These are phyloP conservation scores for Claviceps purpurea DNA, from an alignment of 2,329 filamentous ascomycete species.

Conservation along the genomic window DNA sequence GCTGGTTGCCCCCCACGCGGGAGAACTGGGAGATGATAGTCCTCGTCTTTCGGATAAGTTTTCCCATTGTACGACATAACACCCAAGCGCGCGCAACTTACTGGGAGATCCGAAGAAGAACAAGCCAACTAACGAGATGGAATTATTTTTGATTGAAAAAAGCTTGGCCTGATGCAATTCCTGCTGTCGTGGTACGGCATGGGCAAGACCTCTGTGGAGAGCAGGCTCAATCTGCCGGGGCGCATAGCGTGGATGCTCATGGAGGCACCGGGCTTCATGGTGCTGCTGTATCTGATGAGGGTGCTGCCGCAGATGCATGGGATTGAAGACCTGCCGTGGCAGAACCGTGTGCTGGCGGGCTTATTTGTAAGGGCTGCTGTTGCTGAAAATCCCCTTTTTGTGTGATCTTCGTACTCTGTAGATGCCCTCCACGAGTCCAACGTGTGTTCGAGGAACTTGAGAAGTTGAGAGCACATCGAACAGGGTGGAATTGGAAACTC, in stretches of 20 bases:
- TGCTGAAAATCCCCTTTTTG: neutral
- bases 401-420: too few relatives aligned
- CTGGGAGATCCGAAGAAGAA: too few relatives aligned
- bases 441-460: too few relatives aligned
- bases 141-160: neutral
- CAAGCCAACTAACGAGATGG: too few relatives aligned
- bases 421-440: too few relatives aligned
- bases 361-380: slow-evolving; percentile 40
- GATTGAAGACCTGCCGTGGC: slow-evolving; percentile 53
- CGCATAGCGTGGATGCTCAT: slow-evolving; percentile 78
- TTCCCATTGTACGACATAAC: slow-evolving; percentile 30
- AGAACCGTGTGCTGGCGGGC: slow-evolving; percentile 62
- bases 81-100: neutral
- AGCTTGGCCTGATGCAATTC: slow-evolving; percentile 69
- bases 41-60: slow-evolving; percentile 37
- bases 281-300: slow-evolving; percentile 66
- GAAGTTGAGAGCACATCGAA: neutral
- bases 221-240: slow-evolving; percentile 73
- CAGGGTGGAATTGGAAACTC: too few relatives aligned
- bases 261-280: slow-evolving; percentile 68
- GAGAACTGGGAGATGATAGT: slow-evolving; percentile 44
- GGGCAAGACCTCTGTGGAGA: slow-evolving; percentile 75
- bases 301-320: slow-evolving; percentile 47
- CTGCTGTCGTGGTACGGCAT: slow-evolving; percentile 69
- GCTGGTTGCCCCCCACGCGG: slow-evolving; percentile 43